These are phyloP conservation scores for Metschnikowia shivogae DNA, from an alignment of 805 yeast genomes.

Conservation along the genomic window DNA sequence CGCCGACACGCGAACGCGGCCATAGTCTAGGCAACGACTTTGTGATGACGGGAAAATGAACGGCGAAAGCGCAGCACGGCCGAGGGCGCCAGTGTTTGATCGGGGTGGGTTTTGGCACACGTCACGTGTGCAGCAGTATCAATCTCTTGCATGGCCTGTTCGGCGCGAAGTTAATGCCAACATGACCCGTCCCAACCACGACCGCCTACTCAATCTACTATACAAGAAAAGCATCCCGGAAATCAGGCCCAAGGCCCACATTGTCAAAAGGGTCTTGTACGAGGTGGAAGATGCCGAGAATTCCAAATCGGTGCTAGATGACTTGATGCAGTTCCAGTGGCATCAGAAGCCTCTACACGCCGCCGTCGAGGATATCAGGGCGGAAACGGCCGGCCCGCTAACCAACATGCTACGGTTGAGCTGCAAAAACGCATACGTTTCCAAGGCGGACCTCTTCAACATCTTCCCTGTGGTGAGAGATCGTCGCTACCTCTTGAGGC, in stretches of 20 bases:
- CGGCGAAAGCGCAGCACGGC: no score
- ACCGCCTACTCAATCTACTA: constrained; percentile 28
- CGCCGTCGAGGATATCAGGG: constrained; percentile 23
- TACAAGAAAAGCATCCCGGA: constrained; percentile 29
- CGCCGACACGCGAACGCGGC: no score
- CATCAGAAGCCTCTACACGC: constrained; percentile 23
- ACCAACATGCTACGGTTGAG: constrained; percentile 33
- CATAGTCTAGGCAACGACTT: no score
- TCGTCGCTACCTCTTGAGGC: constrained; percentile 24
- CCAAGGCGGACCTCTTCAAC: constrained; percentile 36
- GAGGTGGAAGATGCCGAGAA: constrained; percentile 13
- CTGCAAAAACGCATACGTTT: constrained; percentile 36
- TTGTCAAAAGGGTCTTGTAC: constrained; percentile 26
- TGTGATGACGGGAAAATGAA: no score
- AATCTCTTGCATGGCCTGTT: neutral
- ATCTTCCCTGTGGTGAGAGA: constrained; percentile 34
- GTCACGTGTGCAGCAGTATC: no score
- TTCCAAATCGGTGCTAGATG: constrained; percentile 24
- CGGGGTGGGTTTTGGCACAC: no score
- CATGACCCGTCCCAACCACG: constrained; percentile 15
- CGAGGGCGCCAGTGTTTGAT: no score
- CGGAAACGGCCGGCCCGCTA: constrained; percentile 5
- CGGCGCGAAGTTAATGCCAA: neutral
- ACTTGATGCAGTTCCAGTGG: constrained; percentile 29
- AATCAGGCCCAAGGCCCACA: constrained; percentile 26